Evolutionary conservation across 108 stramenopile species (phyloP).

Genomic region (Mediolabrus comicus): DNA sequence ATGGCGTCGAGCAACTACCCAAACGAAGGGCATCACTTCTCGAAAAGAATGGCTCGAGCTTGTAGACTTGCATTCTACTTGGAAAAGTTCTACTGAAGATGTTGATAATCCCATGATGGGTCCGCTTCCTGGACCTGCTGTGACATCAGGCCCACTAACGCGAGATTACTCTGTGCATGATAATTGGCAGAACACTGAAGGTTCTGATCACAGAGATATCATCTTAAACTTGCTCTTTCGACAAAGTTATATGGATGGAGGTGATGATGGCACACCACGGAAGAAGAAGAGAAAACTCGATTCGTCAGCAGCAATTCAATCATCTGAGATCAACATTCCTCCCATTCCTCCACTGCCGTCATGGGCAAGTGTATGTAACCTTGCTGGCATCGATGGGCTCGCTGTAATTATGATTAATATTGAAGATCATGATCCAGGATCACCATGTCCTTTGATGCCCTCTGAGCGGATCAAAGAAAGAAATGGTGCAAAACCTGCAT

Average conservation of each 20-base stretch:
- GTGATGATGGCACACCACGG: not conserved
- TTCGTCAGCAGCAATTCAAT: not conserved
- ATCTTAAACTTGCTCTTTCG: constrained; percentile 52
- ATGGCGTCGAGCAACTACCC: constrained; percentile 29
- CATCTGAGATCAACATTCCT: not conserved
- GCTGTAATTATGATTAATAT: constrained; percentile 59
- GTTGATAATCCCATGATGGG: constrained; percentile 9
- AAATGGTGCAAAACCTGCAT: not conserved
- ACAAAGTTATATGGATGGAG: not conserved
- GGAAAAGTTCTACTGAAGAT: not conserved
- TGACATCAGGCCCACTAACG: not conserved
- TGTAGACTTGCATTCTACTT: constrained; percentile 29
- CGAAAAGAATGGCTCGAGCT: constrained; percentile 35
- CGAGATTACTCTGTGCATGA: constrained; percentile 19
- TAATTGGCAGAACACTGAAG: constrained; percentile 58
- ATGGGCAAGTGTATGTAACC: constrained; percentile 72
- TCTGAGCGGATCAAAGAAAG: constrained; percentile 17
- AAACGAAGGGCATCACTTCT: constrained; percentile 31
- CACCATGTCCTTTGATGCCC: constrained; percentile 24
- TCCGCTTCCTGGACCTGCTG: constrained; percentile 30
- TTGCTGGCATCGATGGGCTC: constrained; percentile 45
- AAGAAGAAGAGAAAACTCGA: constrained; percentile 30
- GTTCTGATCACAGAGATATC: constrained; percentile 70
- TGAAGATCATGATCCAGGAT: constrained; percentile 4
- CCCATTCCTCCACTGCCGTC: constrained; percentile 39